These are phyloP conservation scores for Thymus mandschuricus DNA, from an alignment of 257 asterid species.

Conservation along the genomic window DNA sequence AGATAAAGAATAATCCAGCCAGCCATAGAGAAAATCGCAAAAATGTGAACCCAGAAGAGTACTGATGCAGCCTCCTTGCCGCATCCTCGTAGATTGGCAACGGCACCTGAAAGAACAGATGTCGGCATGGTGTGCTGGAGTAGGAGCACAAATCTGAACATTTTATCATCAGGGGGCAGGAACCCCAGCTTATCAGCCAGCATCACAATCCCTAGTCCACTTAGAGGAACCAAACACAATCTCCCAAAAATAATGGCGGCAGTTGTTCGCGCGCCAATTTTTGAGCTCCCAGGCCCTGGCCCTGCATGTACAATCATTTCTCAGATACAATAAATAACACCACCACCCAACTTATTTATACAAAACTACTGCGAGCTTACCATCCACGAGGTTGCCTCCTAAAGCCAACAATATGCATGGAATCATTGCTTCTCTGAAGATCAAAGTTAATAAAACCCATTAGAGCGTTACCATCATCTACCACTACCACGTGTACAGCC, in stretches of 20 bases:
- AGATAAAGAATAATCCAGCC: slow-evolving; percentile 95
- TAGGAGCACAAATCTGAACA: slow-evolving; percentile 94
- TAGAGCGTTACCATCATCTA: slow-evolving; percentile 13
- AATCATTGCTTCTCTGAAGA: slow-evolving; percentile 94
- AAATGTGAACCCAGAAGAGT: slow-evolving; percentile 96
- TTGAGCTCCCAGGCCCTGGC: slow-evolving; percentile 94
- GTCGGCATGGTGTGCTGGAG: slow-evolving; percentile 99
- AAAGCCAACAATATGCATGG: slow-evolving; percentile 97
- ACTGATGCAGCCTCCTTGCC: slow-evolving; percentile 94
- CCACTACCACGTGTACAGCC: not conserved
- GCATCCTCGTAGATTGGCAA: slow-evolving; percentile 96
- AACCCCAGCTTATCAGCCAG: slow-evolving; percentile 92
- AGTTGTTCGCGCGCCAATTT: slow-evolving; percentile 78
- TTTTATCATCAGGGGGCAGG: slow-evolving; percentile 84
- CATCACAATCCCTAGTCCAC: slow-evolving; percentile 86
- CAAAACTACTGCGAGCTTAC: slow-evolving; percentile 41
- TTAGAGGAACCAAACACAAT: slow-evolving; percentile 82
- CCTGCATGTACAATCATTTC: slow-evolving; percentile 53
- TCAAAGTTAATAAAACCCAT: slow-evolving; percentile 5
- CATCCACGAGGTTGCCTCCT: slow-evolving; percentile 98
- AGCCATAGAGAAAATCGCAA: slow-evolving; percentile 93
- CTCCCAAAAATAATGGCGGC: slow-evolving; percentile 85
- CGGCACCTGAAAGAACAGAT: slow-evolving; percentile 97
- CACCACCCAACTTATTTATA: not conserved
- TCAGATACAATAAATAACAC: not conserved